Conservation (phyloP, 169 alveolate genomes). For the Plasmodium cynomolgi region DNA sequence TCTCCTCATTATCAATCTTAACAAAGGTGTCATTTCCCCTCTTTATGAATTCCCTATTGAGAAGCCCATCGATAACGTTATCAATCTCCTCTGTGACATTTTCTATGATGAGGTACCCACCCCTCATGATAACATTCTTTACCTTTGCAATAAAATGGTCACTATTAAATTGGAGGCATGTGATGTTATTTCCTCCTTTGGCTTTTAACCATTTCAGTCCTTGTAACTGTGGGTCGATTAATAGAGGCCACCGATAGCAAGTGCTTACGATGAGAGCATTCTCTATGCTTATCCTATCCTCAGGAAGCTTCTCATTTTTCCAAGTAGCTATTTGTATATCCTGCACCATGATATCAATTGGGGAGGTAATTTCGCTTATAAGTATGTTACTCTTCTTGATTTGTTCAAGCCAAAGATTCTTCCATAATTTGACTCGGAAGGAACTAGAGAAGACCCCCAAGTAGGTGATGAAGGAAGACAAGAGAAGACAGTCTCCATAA, state of each 20-base stretch:
- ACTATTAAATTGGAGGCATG: constrained; percentile 91
- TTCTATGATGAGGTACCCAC: constrained; percentile 94
- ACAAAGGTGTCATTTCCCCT: constrained; percentile 84
- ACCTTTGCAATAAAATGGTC: constrained; percentile 92
- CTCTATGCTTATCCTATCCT: constrained; percentile 95
- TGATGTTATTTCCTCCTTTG: constrained; percentile 92
- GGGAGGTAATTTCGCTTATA: constrained; percentile 91
- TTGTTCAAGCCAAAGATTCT: constrained; percentile 92
- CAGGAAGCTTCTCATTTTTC: constrained; percentile 96
- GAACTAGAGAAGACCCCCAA: constrained; percentile 95
- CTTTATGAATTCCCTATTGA: constrained; percentile 92
- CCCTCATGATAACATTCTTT: constrained; percentile 90
- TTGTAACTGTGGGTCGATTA: constrained; percentile 97
- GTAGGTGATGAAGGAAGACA: constrained; percentile 96
- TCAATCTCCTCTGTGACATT: constrained; percentile 94
- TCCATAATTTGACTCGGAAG: constrained; percentile 92
- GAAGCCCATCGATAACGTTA: constrained; percentile 95
- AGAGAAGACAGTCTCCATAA: constrained; percentile 95
- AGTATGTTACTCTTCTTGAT: constrained; percentile 90
- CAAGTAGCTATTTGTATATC: constrained; percentile 95
- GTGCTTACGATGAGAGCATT: constrained; percentile 95
- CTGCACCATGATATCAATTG: constrained; percentile 91
- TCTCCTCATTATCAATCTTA: constrained; percentile 59
- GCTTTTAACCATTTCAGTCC: constrained; percentile 97
- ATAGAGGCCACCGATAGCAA: constrained; percentile 96